Base-by-base conservation (phyloP, 129 eudicot species). In the Saposhnikovia divaricata region DNA sequence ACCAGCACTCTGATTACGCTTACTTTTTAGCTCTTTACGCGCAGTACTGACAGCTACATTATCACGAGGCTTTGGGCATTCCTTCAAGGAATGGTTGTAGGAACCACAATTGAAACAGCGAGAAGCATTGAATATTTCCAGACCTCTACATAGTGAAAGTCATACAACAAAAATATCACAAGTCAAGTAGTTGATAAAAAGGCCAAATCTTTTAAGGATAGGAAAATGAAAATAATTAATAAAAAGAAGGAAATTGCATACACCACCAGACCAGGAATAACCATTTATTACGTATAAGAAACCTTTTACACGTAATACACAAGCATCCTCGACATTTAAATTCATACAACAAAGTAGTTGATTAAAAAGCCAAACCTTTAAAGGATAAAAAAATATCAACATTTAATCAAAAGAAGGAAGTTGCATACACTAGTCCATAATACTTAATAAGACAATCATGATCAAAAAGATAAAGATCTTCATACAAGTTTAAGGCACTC, bases 71-170 rank as follows among this genome's bases (percentile, higher is more conserved):
- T 91, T 94, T 18, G 89, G 84, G 83, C 98, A 94, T 53, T 94
- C 98, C 90, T 90, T 94, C 27, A 94, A 71, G 25, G 96, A 85
- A 83, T 94, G 98, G 87, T 76, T 84, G 77, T 94, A 94, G 42
- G 98, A 91, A 50, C 93, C 91, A 87, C 98, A 94, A 79, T 94
- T 94, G 86, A 94, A 94, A 84, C 98, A 94, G 48, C 98, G 98
- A 45, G 97, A 83, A 48, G 84, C 85, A 37, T 90, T 90, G 72
- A 86, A 75, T 39, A 87, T 63, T 53, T 91, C 98, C 85, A 83
- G 79, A 23, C 89, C 90, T 80, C 95, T 93, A 31, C 78, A 79
- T 38, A 53, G 80, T 59, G 40, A 19, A 79, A 79, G 40, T 42
- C 8, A 85, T 23, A 74, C 55, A 42, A 72, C 13, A 13, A 65